Percentiles rank a stretch among this genome's conserved stretches.
Evolutionary conservation across 2,329 filamentous ascomycete species (phyloP).

Genomic region (Colletotrichum theobromicola): DNA sequence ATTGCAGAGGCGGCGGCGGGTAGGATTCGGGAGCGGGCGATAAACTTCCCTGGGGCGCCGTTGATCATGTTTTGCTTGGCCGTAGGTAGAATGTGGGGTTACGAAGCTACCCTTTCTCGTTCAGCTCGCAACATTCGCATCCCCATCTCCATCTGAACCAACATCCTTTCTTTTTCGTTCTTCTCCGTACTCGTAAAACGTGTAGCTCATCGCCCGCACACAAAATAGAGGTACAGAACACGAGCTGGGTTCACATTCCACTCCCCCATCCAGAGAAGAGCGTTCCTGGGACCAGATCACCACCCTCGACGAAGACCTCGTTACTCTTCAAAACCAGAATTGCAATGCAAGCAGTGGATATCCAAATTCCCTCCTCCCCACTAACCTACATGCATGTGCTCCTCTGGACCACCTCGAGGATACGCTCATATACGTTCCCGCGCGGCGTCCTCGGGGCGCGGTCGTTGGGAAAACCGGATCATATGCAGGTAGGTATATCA

Average conservation of each 20-base stretch:
- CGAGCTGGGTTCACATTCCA: too few species aligned
- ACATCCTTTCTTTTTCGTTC: too few species aligned
- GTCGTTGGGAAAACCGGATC: not conserved
- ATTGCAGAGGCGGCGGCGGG: too few species aligned
- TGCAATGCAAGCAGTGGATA: not conserved
- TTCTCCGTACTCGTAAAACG: too few species aligned
- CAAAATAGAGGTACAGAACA: too few species aligned
- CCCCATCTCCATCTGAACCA: too few species aligned
- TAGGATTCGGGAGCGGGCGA: not conserved
- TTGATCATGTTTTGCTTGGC: not conserved
- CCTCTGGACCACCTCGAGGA: not conserved
- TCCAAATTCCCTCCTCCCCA: not conserved
- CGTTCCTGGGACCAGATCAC: too few species aligned
- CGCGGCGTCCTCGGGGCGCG: not conserved
- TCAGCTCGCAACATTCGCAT: not conserved
- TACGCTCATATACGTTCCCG: not conserved
- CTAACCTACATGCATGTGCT: too few species aligned
- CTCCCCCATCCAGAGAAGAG: too few species aligned
- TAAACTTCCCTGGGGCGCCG: not conserved
- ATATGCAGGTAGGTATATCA: too few species aligned
- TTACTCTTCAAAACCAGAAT: rapidly evolving
- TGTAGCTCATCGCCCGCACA: too few species aligned
- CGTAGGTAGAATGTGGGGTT: not conserved
- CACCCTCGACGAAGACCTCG: rapidly evolving
- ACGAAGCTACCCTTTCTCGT: not conserved